Conservation (phyloP, 1,284 basidiomycete genomes). For the Puccinia horiana region DNA sequence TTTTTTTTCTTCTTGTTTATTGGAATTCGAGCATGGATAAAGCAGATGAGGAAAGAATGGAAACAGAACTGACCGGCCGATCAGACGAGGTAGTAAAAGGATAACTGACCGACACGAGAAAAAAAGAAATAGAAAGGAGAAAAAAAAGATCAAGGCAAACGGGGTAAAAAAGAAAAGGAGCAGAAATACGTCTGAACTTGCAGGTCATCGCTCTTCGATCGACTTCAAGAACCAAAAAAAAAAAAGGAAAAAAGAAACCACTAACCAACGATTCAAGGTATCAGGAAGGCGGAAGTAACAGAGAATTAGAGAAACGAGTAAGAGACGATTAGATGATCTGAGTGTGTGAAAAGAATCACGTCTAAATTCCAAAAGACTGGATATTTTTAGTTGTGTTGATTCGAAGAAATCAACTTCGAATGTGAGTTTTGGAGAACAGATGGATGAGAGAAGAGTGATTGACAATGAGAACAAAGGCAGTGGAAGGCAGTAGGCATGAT, state of each 20-base stretch:
- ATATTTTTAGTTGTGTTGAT: not conserved
- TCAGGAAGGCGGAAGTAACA: not conserved
- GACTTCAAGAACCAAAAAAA: constrained; percentile 10
- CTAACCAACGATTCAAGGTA: constrained; percentile 18
- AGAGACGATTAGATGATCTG: not conserved
- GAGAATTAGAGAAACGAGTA: not conserved
- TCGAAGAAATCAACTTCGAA: not conserved
- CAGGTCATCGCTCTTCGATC: not conserved
- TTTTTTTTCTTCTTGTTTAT: not conserved
- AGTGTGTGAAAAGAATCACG: not conserved
- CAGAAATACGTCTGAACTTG: not conserved
- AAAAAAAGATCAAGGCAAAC: not conserved
- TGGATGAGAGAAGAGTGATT: not conserved
- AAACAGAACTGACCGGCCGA: not conserved
- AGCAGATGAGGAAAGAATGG: not conserved
- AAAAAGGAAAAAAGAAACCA: not conserved
- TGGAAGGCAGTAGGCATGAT: not conserved
- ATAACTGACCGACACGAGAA: not conserved
- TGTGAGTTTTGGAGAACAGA: not conserved
- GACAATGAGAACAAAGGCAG: not conserved
- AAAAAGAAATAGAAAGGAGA: not conserved
- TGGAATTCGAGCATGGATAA: not conserved
- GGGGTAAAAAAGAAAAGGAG: not conserved
- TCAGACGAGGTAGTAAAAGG: not conserved
- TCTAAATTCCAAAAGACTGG: not conserved